Evolutionary conservation across 1,139 yeast genomes (phyloP).

Genomic region (Geotrichum fermentans): DNA sequence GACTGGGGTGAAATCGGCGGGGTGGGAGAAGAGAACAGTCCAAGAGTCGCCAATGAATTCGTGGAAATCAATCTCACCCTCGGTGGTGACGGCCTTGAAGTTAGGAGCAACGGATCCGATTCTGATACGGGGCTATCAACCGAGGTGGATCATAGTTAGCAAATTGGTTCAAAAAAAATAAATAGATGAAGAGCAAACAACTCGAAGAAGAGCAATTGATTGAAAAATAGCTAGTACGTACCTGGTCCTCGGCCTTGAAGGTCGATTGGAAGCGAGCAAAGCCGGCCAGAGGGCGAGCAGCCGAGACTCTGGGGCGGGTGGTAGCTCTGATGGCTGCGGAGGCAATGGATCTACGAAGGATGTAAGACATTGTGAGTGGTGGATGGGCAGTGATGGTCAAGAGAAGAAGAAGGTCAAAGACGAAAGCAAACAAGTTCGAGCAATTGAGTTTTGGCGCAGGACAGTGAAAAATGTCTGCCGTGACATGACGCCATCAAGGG

Average conservation of each 20-base stretch:
- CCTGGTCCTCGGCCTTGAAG: slow-evolving; percentile 27
- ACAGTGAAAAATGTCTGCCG: too few relatives aligned
- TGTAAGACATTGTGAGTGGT: slow-evolving; percentile 10
- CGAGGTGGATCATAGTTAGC: background rate
- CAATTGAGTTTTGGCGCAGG: too few relatives aligned
- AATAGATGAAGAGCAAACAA: background rate
- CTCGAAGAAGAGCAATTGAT: background rate
- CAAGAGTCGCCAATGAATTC: slow-evolving; percentile 75
- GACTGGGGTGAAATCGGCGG: slow-evolving; percentile 92
- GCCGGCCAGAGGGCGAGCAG: slow-evolving; percentile 13
- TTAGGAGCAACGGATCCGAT: slow-evolving; percentile 72
- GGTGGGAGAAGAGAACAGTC: slow-evolving; percentile 85
- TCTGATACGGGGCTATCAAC: slow-evolving; percentile 47
- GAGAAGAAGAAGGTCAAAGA: too few relatives aligned
- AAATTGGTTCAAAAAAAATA: background rate
- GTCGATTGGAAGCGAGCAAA: slow-evolving; percentile 21
- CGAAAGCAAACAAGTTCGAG: too few relatives aligned
- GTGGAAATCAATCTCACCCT: slow-evolving; percentile 76
- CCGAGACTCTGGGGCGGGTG: slow-evolving; percentile 13
- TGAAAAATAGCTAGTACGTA: slow-evolving; percentile 9
- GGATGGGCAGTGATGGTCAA: too few relatives aligned
- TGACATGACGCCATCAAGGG: too few relatives aligned
- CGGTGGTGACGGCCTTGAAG: slow-evolving; percentile 71
- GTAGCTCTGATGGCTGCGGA: slow-evolving; percentile 13
- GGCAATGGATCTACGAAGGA: slow-evolving; percentile 19